Evolutionary conservation across 106 monocot species (phyloP).

Genomic region (Posidonia australis): DNA sequence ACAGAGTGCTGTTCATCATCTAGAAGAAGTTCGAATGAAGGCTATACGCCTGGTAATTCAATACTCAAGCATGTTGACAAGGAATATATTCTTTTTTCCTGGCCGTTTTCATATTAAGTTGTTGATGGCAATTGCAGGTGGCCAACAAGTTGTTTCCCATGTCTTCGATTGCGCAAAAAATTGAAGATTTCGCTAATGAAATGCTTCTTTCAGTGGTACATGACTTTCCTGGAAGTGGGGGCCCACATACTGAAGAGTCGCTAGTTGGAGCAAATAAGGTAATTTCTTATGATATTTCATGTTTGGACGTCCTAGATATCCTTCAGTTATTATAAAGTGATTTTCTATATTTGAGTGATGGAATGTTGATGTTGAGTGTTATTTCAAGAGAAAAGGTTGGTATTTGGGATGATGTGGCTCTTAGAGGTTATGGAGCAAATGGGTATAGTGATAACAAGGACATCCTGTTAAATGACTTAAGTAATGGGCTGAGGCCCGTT

Average conservation of each 20-base stretch:
- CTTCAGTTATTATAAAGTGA: neutral
- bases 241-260: slow-evolving; percentile 10
- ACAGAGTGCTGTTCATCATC: slow-evolving; percentile 73
- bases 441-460: no score
- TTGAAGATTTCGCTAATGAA: slow-evolving; percentile 79
- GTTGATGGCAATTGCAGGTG: slow-evolving; percentile 40
- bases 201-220: slow-evolving; percentile 51
- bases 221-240: slow-evolving; percentile 17
- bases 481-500: no score
- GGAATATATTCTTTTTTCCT: slow-evolving; percentile 5
- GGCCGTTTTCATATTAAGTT: neutral
- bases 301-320: neutral
- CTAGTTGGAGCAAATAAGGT: slow-evolving; percentile 31
- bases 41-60: slow-evolving; percentile 84
- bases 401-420: no score
- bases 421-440: no score
- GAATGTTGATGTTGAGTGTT: no score
- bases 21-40: slow-evolving; percentile 95
- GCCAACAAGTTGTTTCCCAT: slow-evolving; percentile 94
- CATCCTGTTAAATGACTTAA: no score
- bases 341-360: neutral
- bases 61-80: neutral
- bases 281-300: slow-evolving; percentile 1
- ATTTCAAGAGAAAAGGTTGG: no score
- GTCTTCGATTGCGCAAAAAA: slow-evolving; percentile 60